A percentile compares a stretch with the other conserved stretches of the same genome.
Evolutionary conservation across 768 basidiomycete species (phyloP).

Genomic region (Tephrocybe sp.): DNA sequence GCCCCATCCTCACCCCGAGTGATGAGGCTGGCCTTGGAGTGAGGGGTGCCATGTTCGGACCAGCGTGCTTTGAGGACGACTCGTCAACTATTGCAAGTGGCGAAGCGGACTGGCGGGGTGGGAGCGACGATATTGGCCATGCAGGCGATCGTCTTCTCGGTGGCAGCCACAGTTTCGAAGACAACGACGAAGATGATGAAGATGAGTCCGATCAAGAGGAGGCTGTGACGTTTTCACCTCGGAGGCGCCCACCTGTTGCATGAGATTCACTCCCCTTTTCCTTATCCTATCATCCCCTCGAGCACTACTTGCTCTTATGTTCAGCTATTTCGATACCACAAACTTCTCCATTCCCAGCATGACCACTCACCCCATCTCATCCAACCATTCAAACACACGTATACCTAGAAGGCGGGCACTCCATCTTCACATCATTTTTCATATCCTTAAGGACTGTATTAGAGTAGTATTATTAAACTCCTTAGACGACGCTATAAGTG

Average conservation of each 20-base stretch:
- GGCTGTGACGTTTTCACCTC: conserved; percentile 32
- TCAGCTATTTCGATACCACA: neutral
- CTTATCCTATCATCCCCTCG: neutral
- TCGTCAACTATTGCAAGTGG: conserved; percentile 55
- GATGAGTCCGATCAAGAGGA: conserved; percentile 21
- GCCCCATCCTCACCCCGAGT: neutral
- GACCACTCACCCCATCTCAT: neutral
- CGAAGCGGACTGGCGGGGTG: conserved; percentile 14
- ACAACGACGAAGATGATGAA: conserved; percentile 21
- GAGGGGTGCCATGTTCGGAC: conserved; percentile 19
- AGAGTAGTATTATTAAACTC: conserved; percentile 22
- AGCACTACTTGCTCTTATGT: neutral
- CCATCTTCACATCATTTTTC: conserved; percentile 2
- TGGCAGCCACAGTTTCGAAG: conserved; percentile 3
- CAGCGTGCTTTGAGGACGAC: conserved; percentile 43
- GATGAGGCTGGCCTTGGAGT: conserved; percentile 13
- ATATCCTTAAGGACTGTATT: conserved; percentile 14
- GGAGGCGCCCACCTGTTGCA: conserved; percentile 15
- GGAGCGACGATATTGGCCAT: conserved; percentile 28
- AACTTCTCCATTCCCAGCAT: neutral
- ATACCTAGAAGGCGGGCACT: neutral
- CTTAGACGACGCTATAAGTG: conserved; percentile 22
- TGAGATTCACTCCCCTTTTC: neutral
- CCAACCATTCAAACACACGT: neutral
- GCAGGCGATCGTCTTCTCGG: conserved; percentile 20